These are phyloP conservation scores for Durusdinium trenchii DNA, from an alignment of 73 alveolate genomes.

Conservation along the genomic window DNA sequence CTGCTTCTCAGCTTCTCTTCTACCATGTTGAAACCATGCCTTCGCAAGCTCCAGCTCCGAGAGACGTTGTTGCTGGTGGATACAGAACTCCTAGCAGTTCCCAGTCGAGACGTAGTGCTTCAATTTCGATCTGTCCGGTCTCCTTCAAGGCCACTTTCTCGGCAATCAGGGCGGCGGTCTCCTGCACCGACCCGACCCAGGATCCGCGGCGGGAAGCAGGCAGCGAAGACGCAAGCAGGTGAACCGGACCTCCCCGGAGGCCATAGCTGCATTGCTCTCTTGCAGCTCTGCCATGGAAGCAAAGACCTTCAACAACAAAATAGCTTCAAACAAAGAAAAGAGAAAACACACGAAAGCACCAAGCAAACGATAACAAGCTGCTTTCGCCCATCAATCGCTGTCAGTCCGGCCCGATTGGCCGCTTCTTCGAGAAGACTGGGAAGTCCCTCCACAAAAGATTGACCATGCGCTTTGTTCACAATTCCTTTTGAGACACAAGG, in stretches of 20 bases:
- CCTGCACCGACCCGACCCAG: background rate
- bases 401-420: constrained; percentile 27
- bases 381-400: background rate
- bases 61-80: constrained; percentile 80
- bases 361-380: background rate
- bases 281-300: constrained; percentile 60
- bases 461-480: background rate
- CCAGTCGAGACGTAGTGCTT: background rate
- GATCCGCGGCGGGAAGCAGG: background rate
- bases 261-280: constrained; percentile 49
- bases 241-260: constrained; percentile 42
- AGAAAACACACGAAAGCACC: background rate
- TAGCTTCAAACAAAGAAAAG: background rate
- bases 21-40: background rate
- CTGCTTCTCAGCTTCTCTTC: background rate
- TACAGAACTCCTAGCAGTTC: constrained; percentile 56
- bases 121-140: background rate
- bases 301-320: background rate
- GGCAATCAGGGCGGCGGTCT: constrained; percentile 54
- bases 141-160: constrained; percentile 75
- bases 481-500: background rate
- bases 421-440: constrained; percentile 31
- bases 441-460: constrained; percentile 1
- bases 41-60: constrained; percentile 82
- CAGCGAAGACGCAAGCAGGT: background rate